phyloP scores from a whole-genome alignment of 148 eudicot species.

The Vaccinium corymbosum region DNA sequence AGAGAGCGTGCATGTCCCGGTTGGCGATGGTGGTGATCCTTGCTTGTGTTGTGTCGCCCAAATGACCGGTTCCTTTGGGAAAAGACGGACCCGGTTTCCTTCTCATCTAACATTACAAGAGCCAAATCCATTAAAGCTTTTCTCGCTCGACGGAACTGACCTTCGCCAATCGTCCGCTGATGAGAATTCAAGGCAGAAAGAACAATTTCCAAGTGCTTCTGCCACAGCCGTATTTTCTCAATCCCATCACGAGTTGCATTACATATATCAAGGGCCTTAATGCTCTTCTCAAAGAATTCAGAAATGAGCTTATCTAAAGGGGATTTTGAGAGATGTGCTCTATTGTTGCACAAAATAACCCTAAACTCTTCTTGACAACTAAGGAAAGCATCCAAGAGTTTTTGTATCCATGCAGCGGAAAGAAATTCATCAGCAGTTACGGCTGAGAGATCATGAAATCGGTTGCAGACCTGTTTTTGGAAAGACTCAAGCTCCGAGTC shows the following conservation, averaged over 20 bases:
- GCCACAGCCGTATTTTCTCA: slow-evolving; percentile 58
- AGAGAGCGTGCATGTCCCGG: slow-evolving; percentile 53
- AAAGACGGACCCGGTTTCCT: slow-evolving; percentile 41
- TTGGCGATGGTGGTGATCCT: slow-evolving; percentile 26
- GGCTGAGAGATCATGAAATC: slow-evolving; percentile 39
- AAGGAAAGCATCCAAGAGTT: slow-evolving; percentile 41
- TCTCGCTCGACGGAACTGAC: slow-evolving; percentile 53
- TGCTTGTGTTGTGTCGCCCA: slow-evolving; percentile 41
- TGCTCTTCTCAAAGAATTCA: slow-evolving; percentile 48
- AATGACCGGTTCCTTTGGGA: slow-evolving; percentile 61
- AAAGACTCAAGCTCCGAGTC: slow-evolving; percentile 34
- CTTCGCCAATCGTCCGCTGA: slow-evolving; percentile 32
- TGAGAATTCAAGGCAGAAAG: slow-evolving; percentile 38
- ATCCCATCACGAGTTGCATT: slow-evolving; percentile 69
- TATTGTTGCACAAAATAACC: slow-evolving; percentile 35
- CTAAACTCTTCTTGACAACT: slow-evolving; percentile 54
- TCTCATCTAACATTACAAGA: slow-evolving; percentile 52
- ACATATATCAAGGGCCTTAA: slow-evolving; percentile 65
- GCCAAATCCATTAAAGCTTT: slow-evolving; percentile 63
- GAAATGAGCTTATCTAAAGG: slow-evolving; percentile 43
- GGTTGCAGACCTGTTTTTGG: slow-evolving; percentile 32
- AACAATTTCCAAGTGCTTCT: slow-evolving; percentile 56
- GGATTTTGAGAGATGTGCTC: slow-evolving; percentile 33
- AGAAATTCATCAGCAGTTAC: slow-evolving; percentile 51
- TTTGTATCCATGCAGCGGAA: slow-evolving; percentile 49